Evolutionary conservation across 108 stramenopile species (phyloP).

Genomic region (Discostella stelligeroides): DNA sequence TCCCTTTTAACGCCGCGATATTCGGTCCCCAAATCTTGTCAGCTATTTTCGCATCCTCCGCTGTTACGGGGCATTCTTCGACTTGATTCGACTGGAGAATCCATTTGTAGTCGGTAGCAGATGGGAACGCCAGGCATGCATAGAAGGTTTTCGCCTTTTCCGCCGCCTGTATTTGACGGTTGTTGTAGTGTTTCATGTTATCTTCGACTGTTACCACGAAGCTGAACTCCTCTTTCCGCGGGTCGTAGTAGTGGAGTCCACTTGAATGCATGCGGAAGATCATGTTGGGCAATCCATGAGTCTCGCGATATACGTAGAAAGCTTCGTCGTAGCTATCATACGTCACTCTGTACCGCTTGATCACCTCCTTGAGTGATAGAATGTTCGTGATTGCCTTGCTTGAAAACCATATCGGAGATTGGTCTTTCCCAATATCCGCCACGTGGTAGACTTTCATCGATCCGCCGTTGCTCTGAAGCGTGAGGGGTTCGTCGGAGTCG

Average conservation of each 20-base stretch:
- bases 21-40: constrained; percentile 8
- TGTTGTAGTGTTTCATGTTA: background rate
- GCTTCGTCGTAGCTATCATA: background rate
- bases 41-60: constrained; percentile 13
- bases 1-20: constrained; percentile 17
- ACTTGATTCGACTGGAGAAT: constrained; percentile 10
- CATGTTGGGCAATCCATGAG: constrained; percentile 2
- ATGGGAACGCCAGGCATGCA: constrained; percentile 11
- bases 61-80: constrained; percentile 19
- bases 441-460: background rate
- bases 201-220: background rate
- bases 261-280: background rate
- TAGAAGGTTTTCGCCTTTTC: constrained; percentile 6
- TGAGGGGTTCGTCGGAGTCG: background rate
- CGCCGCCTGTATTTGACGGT: constrained; percentile 2
- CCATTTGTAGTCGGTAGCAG: constrained; percentile 8
- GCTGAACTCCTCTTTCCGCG: background rate
- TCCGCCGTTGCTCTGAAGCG: constrained; percentile 7
- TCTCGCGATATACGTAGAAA: background rate
- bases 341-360: background rate
- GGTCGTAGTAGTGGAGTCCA: background rate
- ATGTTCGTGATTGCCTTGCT: constrained; percentile 10
- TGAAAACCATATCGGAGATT: constrained; percentile 2
- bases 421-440: background rate
- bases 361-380: constrained; percentile 7